Evolutionary conservation across 805 yeast genomes (phyloP).

Genomic region (Lipomyces japonicus): DNA sequence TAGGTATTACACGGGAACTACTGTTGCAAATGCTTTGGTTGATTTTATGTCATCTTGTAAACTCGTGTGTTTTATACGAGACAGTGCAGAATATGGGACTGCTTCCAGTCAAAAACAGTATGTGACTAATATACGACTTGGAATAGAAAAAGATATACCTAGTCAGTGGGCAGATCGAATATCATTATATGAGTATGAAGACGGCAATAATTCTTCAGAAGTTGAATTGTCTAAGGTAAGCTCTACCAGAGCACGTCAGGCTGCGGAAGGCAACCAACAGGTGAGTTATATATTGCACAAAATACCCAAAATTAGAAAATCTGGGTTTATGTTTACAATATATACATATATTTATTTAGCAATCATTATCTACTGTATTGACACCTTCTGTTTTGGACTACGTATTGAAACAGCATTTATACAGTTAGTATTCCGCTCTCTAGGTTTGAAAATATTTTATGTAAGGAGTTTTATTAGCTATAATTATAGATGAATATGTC

Average conservation of each 20-base stretch:
- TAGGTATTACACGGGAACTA: constrained; percentile 16
- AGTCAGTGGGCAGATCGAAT: constrained; percentile 18
- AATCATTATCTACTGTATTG: no score
- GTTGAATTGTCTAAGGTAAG: constrained; percentile 16
- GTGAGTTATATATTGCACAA: no score
- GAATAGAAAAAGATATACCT: constrained; percentile 7
- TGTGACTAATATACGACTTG: constrained; percentile 12
- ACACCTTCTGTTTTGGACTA: no score
- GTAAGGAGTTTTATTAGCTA: no score
- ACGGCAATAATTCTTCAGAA: background rate
- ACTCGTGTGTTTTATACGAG: constrained; percentile 22
- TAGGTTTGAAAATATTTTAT: no score
- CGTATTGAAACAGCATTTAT: no score
- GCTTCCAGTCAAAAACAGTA: constrained; percentile 12
- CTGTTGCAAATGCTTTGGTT: constrained; percentile 12
- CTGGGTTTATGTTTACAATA: no score
- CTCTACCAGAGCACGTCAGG: constrained; percentile 22
- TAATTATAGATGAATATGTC: no score
- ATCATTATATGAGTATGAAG: constrained; percentile 6
- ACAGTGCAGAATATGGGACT: constrained; percentile 5
- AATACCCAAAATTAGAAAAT: no score
- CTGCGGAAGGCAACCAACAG: no score
- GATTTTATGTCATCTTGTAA: constrained; percentile 17
- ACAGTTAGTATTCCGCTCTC: no score
- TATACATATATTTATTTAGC: no score